phyloP scores from a whole-genome alignment of 768 basidiomycete genomes.

The Suillus placidus region DNA sequence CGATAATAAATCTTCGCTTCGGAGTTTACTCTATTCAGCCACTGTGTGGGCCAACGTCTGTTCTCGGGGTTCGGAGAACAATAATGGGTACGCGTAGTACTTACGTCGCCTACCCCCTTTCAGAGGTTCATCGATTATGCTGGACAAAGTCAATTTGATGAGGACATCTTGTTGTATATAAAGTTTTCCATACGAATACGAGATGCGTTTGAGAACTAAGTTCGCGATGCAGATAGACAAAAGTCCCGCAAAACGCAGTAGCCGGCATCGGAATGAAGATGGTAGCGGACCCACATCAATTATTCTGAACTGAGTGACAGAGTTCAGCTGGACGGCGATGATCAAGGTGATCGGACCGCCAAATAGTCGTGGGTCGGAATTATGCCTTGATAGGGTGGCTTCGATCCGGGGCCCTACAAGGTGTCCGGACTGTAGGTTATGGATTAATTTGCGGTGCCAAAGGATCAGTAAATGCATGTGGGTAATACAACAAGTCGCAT shows the following conservation, averaged over 20 bases:
- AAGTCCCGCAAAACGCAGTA: neutral
- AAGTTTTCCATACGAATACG: neutral
- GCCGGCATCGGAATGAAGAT: neutral
- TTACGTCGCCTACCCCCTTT: neutral
- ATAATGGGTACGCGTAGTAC: neutral
- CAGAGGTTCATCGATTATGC: neutral
- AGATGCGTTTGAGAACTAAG: neutral
- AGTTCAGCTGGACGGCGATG: neutral
- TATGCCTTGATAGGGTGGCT: neutral
- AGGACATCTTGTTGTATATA: neutral
- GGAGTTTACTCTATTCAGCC: neutral
- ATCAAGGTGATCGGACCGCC: neutral
- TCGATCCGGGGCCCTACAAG: neutral
- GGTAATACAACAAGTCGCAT: neutral
- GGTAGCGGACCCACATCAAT: neutral
- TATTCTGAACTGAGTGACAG: neutral
- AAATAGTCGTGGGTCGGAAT: neutral
- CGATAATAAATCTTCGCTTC: neutral
- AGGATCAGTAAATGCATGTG: neutral
- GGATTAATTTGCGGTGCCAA: neutral
- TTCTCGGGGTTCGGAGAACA: no score
- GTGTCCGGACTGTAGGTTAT: neutral
- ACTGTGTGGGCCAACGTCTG: neutral
- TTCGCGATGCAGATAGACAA: neutral
- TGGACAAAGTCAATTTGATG: neutral